A percentile compares a stretch with the other conserved stretches of the same genome.
phyloP scores from a whole-genome alignment of 2,329 filamentous ascomycete genomes.

The Corynespora cassiicola region DNA sequence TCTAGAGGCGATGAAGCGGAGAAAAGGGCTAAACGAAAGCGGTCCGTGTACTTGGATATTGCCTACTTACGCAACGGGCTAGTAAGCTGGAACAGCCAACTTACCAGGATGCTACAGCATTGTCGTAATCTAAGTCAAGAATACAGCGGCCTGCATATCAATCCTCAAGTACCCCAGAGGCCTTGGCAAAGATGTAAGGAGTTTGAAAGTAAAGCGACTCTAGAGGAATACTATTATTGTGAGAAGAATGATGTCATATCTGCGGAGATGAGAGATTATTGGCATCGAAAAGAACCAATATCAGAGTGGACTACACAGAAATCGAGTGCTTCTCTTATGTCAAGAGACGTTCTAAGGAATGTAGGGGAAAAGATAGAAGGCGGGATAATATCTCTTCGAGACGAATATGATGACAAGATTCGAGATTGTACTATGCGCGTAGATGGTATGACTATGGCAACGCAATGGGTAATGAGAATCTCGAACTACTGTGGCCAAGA shows the following conservation, averaged over 20 bases:
- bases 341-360: too few relatives aligned
- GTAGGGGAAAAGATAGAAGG: constrained; percentile 15
- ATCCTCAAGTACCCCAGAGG: too few relatives aligned
- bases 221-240: too few relatives aligned
- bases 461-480: constrained; percentile 27
- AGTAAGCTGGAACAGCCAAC: constrained; percentile 22
- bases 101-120: constrained; percentile 17
- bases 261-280: too few relatives aligned
- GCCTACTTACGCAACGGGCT: constrained; percentile 21
- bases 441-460: constrained; percentile 32
- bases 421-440: constrained; percentile 27
- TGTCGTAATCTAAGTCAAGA: too few relatives aligned
- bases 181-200: too few relatives aligned
- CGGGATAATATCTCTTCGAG: constrained; percentile 15
- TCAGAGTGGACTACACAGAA: too few relatives aligned
- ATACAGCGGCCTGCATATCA: neutral
- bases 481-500: neutral
- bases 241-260: too few relatives aligned
- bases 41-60: constrained; percentile 21
- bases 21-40: constrained; percentile 15
- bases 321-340: too few relatives aligned
- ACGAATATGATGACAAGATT: constrained; percentile 29
- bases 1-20: constrained; percentile 5
- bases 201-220: too few relatives aligned
- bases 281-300: too few relatives aligned